Conservation (phyloP, 2,329 filamentous ascomycete genomes). For the Botrytis hyacinthi region DNA sequence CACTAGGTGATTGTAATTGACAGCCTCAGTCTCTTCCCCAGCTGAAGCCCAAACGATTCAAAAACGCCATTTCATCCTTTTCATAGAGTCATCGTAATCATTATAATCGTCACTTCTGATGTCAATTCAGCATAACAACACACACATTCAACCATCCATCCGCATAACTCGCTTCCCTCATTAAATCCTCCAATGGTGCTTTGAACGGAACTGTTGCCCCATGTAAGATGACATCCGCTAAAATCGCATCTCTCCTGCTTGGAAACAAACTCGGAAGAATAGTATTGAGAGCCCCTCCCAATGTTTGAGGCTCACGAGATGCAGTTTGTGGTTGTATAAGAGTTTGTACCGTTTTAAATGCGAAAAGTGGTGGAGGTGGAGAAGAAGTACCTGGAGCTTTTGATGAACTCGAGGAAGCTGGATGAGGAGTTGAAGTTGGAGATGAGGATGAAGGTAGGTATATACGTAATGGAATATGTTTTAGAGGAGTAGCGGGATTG, state of each 20-base stretch:
- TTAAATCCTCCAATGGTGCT: constrained; percentile 78
- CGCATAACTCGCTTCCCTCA: constrained; percentile 78
- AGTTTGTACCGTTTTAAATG: constrained; percentile 73
- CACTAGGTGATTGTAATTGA: background rate
- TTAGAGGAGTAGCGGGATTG: constrained; percentile 69
- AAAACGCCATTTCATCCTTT: background rate
- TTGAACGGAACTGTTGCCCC: constrained; percentile 78
- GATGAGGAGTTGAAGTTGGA: constrained; percentile 57
- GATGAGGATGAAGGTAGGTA: constrained; percentile 71
- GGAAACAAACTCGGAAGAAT: constrained; percentile 83
- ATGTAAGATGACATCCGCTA: constrained; percentile 83
- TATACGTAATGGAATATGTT: constrained; percentile 81
- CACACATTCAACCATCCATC: constrained; percentile 90
- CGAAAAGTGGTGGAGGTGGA: constrained; percentile 44
- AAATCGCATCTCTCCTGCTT: constrained; percentile 76
- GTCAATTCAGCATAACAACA: constrained; percentile 56
- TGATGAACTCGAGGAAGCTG: constrained; percentile 43
- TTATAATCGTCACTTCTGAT: background rate
- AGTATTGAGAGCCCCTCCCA: constrained; percentile 74
- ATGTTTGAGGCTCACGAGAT: constrained; percentile 57
- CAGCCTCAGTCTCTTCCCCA: background rate
- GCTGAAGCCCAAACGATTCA: background rate
- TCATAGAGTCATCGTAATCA: constrained; percentile 3
- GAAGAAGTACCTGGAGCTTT: constrained; percentile 1
- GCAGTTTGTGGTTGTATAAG: constrained; percentile 55